Conservation (phyloP, 208 protist species). For the Acanthamoeba polyphaga region DNA sequence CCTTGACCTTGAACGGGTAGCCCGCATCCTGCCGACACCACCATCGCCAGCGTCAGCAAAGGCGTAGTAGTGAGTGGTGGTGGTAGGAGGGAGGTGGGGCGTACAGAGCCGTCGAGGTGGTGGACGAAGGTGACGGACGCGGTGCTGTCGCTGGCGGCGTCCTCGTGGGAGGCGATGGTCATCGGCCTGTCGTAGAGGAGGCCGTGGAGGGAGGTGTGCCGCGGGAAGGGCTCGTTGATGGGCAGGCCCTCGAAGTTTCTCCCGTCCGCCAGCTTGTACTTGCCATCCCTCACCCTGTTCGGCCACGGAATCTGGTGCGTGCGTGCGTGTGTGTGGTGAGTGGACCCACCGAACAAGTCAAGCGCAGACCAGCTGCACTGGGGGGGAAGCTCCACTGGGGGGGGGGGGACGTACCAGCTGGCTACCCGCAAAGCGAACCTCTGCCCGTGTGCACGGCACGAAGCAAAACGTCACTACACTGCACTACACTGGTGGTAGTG, state of each 20-base stretch:
- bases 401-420: neutral
- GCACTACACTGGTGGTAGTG: neutral
- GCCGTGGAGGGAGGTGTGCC: conserved; percentile 16
- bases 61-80: neutral
- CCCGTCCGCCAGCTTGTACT: conserved; percentile 19
- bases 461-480: neutral
- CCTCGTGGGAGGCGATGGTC: neutral
- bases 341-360: neutral
- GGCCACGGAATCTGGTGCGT: conserved; percentile 18
- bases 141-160: neutral
- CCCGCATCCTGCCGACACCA: neutral
- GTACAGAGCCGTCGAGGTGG: conserved; percentile 23
- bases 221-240: conserved; percentile 57
- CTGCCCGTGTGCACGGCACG: neutral
- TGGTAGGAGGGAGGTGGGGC: neutral
- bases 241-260: neutral
- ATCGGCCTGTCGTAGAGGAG: conserved; percentile 19
- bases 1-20: conserved; percentile 7
- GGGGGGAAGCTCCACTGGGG: neutral
- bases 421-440: conserved; percentile 16
- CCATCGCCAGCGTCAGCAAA: neutral
- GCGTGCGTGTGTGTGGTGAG: no score
- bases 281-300: neutral
- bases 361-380: neutral
- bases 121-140: neutral